These are phyloP conservation scores for Casuarina equisetifolia DNA, from an alignment of 306 rosid species.

Conservation along the genomic window DNA sequence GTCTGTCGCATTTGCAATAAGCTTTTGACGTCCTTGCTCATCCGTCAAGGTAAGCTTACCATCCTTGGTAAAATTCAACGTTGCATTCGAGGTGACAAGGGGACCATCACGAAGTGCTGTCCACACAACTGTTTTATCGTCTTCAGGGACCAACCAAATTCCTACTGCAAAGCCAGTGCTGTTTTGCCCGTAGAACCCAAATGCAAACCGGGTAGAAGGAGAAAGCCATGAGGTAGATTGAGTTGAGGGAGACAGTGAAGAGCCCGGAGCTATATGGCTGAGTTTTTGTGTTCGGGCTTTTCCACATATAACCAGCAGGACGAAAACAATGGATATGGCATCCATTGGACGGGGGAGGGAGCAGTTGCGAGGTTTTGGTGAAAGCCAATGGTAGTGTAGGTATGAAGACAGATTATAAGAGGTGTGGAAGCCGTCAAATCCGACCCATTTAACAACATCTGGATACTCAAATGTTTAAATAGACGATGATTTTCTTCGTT, in stretches of 20 bases:
- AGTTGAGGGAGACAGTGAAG: background rate
- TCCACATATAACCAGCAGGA: background rate
- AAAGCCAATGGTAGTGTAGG: background rate
- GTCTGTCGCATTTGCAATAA: background rate
- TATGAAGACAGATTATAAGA: too few relatives aligned
- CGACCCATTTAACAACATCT: too few relatives aligned
- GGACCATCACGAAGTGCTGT: background rate
- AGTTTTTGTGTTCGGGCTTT: background rate
- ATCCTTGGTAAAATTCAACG: background rate
- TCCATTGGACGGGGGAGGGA: background rate
- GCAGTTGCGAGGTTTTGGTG: too few relatives aligned
- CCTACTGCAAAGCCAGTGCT: background rate
- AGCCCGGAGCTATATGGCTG: background rate
- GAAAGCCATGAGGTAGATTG: background rate
- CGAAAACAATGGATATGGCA: background rate
- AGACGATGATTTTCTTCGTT: too few relatives aligned
- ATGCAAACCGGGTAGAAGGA: background rate
- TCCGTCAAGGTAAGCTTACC: background rate
- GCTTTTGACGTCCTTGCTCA: background rate
- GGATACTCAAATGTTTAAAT: too few relatives aligned
- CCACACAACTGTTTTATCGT: background rate
- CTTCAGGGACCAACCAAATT: background rate
- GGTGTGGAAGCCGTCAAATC: too few relatives aligned
- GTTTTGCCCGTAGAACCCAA: background rate
- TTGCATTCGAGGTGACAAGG: background rate